Evolutionary conservation across 2,329 filamentous ascomycete species (phyloP).

Genomic region (Arthrinium phaeospermum): DNA sequence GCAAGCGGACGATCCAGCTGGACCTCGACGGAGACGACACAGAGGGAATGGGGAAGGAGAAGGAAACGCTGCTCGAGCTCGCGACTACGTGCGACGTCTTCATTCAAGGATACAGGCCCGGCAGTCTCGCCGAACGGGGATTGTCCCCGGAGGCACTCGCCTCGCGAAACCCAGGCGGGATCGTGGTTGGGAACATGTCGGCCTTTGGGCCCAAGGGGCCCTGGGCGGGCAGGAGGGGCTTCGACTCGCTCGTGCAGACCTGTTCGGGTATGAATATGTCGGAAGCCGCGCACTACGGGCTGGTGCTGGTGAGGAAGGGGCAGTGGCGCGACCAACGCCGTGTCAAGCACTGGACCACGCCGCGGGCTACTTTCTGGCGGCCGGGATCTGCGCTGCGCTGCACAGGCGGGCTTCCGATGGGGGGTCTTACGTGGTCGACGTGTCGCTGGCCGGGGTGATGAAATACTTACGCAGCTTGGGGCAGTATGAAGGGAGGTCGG

Average conservation of each 20-base stretch:
- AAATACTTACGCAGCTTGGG: conserved; percentile 62
- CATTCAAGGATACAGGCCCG: conserved; percentile 53
- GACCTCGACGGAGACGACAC: conserved; percentile 16
- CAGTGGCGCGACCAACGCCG: conserved; percentile 50
- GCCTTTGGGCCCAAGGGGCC: conserved; percentile 55
- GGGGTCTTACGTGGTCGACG: conserved; percentile 55
- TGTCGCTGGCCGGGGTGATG: conserved; percentile 61
- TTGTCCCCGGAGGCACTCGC: conserved; percentile 40
- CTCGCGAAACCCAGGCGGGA: conserved; percentile 48
- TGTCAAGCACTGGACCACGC: conserved; percentile 64
- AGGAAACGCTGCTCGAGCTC: conserved; percentile 35
- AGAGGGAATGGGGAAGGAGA: conserved; percentile 25
- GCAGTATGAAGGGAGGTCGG: conserved; percentile 49
- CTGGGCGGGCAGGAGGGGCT: conserved; percentile 48
- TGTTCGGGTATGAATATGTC: conserved; percentile 61
- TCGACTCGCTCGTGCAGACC: conserved; percentile 57
- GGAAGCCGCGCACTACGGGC: conserved; percentile 54
- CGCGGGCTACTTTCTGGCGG: conserved; percentile 59
- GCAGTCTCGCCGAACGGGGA: conserved; percentile 50
- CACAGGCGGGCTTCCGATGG: conserved; percentile 47
- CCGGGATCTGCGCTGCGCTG: conserved; percentile 57
- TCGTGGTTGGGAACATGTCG: conserved; percentile 55
- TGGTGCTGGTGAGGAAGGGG: conserved; percentile 41
- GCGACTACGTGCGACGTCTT: conserved; percentile 47
- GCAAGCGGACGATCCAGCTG: conserved; percentile 41